Conservation (phyloP, 257 asterid species). For the Salvia rosmarinus region DNA sequence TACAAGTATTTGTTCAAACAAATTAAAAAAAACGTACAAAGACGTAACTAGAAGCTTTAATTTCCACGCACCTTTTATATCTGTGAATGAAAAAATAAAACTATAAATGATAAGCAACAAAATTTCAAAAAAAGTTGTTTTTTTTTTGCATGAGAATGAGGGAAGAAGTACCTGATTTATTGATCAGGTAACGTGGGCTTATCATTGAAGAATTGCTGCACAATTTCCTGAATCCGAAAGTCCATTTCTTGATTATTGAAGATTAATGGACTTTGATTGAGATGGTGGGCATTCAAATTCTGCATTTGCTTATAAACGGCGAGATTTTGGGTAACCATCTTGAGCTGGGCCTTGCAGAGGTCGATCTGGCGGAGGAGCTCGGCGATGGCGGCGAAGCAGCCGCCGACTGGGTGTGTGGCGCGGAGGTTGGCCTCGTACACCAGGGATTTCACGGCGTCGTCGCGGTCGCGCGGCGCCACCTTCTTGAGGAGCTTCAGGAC, state of each 20-base stretch:
- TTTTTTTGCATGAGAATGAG: neutral
- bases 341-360: neutral
- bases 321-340: slow-evolving; percentile 3
- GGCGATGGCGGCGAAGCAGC: slow-evolving; percentile 26
- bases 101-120: neutral
- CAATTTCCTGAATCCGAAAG: neutral
- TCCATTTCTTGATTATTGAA: neutral
- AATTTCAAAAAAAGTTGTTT: too few relatives aligned
- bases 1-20: too few relatives aligned
- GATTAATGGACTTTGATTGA: neutral
- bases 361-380: neutral
- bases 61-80: neutral
- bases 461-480: neutral
- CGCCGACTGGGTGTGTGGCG: slow-evolving; percentile 48
- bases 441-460: slow-evolving; percentile 32
- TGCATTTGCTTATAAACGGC: neutral
- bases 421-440: slow-evolving; percentile 40
- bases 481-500: slow-evolving; percentile 27
- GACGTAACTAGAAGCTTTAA: neutral
- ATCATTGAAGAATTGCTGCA: slow-evolving; percentile 8
- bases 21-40: neutral
- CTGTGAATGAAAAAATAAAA: too few relatives aligned
- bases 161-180: neutral
- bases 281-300: too few relatives aligned
- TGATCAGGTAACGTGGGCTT: neutral